Evolutionary conservation across 2,329 filamentous ascomycete species (phyloP), one percentile per base, ranked within the genome.

Genomic region (Amesomyces nigricolor): DNA sequence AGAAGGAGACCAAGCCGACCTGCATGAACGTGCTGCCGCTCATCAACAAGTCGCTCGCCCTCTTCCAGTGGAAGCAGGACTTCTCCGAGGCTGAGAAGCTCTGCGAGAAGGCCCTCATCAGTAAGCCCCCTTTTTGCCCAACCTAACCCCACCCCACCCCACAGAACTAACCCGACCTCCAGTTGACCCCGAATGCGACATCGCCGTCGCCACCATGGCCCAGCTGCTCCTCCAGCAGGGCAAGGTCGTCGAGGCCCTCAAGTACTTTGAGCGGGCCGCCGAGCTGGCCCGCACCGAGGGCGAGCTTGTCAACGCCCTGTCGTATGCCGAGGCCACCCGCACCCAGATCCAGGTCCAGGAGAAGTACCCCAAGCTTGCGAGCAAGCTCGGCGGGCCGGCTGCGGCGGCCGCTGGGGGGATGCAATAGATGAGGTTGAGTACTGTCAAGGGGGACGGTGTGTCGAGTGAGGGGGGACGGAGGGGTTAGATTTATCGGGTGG

Each of bases 171-270:
- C n/a, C n/a, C n/a, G n/a, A n/a, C 42, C 32, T 13, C 32, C 11
- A 96, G 91, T 99, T 70, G 94, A 99, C 67, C 94, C 94, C 26
- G 94, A 99, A 72, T 99, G 94, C 70, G 94, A 99, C 67, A 99
- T 99, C 68, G 94, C 94, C 42, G 94, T 99, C 42, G 94, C 94
- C 51, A 99, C 94, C 53, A 96, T 99, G 90, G 94, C 94, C 10
- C 94, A 99, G 74, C 83, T 99, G 42, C 85, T 99, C 51, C 82
- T 99, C 37, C 94, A 99, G 73, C 94, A 97, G 78, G 94, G 94
- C 72, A 96, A 96, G 77, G 92, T 99, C 56, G 88, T 87, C 37
- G 89, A 96, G 61, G 94, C 94, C 0, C 84, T 99, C 62, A 90
- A 88, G 73, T 97, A 97, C 78, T 99, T 99, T 70, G 91, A 97